Base-by-base conservation (phyloP, 2,329 filamentous ascomycete species). In the Xylariales sp. region DNA sequence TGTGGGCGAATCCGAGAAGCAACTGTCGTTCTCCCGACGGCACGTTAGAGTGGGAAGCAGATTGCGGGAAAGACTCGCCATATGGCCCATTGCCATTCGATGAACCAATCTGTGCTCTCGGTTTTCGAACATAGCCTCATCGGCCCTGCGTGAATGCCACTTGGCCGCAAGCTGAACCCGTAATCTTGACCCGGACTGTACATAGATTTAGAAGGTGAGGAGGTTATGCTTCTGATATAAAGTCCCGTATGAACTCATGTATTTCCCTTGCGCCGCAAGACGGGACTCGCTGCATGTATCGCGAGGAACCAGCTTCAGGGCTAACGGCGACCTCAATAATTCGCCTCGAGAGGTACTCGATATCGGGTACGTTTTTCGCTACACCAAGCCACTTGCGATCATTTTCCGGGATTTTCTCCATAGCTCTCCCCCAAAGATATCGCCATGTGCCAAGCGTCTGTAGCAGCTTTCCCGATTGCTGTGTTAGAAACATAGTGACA, bases 281-380 rank as follows among this genome's bases (percentile, higher is more conserved):
- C 12, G 34, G 41, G 18, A 43, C 20, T 37, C 41, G 16, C 24
- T 43, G 28, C 28, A 43, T 15, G 21, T 43, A 43, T 33, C 15
- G 27, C 22, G 41, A 43, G 8, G 35, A 40, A 7, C 9, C 10
- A 7, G 41, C 41, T 15, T 43, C 5, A 14, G 34, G 6, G 21
- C 22, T 40, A 19, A 28, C 12, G 19, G 40, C 31, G 18, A 46
- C 25, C 31, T 46, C 44, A 24, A 46, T 37, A 11, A 46, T 37
- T 8, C 40, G 34, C 15, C 35, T 36, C 4, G 40, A 43, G 12
- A 46, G 44, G 12, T 35, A 25, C 31, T 36, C 40, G 14, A 46
- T 39, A 10, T 36, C 40, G 7, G 40, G 24, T 15, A 43, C 10
- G 15, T 46, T 43, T 18, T 33, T 43, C 1, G 40, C 35, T 21